Percentiles rank a stretch among this genome's conserved stretches.
These are phyloP conservation scores for Tothia fuscella DNA, from an alignment of 2,329 filamentous ascomycete species.

Conservation along the genomic window DNA sequence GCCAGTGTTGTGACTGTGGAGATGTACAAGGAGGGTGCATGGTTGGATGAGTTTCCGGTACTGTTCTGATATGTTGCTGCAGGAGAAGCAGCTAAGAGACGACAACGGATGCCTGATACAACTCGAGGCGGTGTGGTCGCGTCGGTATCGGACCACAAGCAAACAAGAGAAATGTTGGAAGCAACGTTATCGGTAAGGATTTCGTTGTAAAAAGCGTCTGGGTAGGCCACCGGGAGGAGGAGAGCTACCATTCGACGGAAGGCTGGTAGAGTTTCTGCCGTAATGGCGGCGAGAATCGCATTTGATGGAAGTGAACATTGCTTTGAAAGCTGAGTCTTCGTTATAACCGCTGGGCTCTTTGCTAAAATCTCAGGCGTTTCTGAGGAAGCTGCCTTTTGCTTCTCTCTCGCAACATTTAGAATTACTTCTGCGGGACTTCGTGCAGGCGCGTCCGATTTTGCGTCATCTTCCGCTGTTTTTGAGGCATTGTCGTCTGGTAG, in stretches of 20 bases:
- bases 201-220: constrained; percentile 48
- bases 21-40: constrained; percentile 41
- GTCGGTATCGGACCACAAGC: constrained; percentile 42
- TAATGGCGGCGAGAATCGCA: constrained; percentile 41
- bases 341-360: neutral
- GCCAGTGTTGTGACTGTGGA: constrained; percentile 48
- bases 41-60: neutral
- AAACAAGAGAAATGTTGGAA: constrained; percentile 45
- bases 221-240: constrained; percentile 50
- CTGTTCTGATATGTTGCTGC: constrained; percentile 7
- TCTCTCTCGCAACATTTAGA: neutral
- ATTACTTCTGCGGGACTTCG: constrained; percentile 17
- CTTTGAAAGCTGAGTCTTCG: neutral
- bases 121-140: constrained; percentile 25
- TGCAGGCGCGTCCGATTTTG: neutral
- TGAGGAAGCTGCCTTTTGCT: neutral
- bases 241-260: constrained; percentile 46
- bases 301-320: constrained; percentile 30
- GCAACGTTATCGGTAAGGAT: constrained; percentile 43
- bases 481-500: constrained; percentile 14
- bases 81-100: constrained; percentile 22
- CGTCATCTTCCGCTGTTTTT: constrained; percentile 10
- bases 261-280: constrained; percentile 40
- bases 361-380: neutral
- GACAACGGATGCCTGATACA: constrained; percentile 36